These are phyloP conservation scores for Globisporangium splendens DNA, from an alignment of 352 stramenopile species.

Conservation along the genomic window DNA sequence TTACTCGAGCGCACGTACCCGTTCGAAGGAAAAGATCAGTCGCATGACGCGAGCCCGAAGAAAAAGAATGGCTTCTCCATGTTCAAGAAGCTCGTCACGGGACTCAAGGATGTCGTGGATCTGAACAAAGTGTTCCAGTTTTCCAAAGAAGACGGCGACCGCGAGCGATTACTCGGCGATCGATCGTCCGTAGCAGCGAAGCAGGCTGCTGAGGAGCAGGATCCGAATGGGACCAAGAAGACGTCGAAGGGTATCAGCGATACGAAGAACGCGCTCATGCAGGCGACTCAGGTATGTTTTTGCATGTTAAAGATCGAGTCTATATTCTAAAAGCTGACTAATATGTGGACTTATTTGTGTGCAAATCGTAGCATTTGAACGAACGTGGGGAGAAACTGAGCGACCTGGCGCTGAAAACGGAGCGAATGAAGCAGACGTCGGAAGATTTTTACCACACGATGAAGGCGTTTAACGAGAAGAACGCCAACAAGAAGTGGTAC, in stretches of 20 bases:
- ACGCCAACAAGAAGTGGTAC: conserved; percentile 85
- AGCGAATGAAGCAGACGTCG: conserved; percentile 80
- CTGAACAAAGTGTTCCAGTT: conserved; percentile 82
- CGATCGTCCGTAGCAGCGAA: conserved; percentile 16
- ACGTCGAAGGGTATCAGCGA: conserved; percentile 27
- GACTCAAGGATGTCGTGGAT: conserved; percentile 42
- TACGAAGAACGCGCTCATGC: conserved; percentile 63
- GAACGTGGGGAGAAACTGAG: conserved; percentile 76
- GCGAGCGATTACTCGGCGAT: conserved; percentile 52
- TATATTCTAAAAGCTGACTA: neutral
- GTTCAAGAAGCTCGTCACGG: conserved; percentile 75
- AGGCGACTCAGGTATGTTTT: conserved; percentile 56
- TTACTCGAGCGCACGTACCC: conserved; percentile 30
- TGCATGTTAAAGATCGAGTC: neutral
- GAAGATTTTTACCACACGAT: conserved; percentile 85
- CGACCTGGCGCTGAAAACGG: conserved; percentile 72
- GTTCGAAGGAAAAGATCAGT: conserved; percentile 23
- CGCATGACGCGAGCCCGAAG: conserved; percentile 26
- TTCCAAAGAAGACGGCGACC: conserved; percentile 50
- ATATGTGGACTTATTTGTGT: conserved; percentile 11
- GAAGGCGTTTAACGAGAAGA: conserved; percentile 84
- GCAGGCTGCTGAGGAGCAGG: conserved; percentile 2
- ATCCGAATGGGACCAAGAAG: conserved; percentile 19
- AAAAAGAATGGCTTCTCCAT: conserved; percentile 52
- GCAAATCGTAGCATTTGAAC: conserved; percentile 46